phyloP scores from a whole-genome alignment of 202 grass and related monocot species.

The Schoenoplectus tabernaemontani region DNA sequence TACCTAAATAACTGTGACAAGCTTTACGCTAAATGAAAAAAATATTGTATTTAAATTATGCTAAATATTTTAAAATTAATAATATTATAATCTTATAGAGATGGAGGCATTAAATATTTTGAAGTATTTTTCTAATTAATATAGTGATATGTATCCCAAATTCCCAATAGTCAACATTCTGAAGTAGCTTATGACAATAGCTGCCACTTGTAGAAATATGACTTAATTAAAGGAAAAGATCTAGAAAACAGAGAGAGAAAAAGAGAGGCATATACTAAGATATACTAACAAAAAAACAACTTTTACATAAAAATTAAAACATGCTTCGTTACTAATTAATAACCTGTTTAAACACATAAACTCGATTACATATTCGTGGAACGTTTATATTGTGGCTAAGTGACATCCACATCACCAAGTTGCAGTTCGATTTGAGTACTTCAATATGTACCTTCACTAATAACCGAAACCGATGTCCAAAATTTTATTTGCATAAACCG shows the following conservation, averaged over 20 bases:
- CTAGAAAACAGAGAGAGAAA: neutral
- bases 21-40: too few species aligned
- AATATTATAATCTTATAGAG: too few species aligned
- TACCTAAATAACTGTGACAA: neutral
- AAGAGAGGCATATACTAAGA: neutral
- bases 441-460: neutral
- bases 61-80: too few species aligned
- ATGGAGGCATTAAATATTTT: neutral
- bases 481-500: neutral
- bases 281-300: neutral
- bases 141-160: too few species aligned
- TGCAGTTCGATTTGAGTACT: neutral
- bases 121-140: neutral
- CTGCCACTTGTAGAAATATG: neutral
- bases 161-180: neutral
- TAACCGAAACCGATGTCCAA: neutral
- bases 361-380: neutral
- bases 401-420: neutral
- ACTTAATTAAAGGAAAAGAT: neutral
- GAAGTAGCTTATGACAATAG: neutral
- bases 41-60: too few species aligned
- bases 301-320: neutral
- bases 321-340: neutral
- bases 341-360: neutral
- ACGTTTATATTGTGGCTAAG: neutral